phyloP scores from a whole-genome alignment of 352 stramenopile species.

The Globisporangium echinulatum region DNA sequence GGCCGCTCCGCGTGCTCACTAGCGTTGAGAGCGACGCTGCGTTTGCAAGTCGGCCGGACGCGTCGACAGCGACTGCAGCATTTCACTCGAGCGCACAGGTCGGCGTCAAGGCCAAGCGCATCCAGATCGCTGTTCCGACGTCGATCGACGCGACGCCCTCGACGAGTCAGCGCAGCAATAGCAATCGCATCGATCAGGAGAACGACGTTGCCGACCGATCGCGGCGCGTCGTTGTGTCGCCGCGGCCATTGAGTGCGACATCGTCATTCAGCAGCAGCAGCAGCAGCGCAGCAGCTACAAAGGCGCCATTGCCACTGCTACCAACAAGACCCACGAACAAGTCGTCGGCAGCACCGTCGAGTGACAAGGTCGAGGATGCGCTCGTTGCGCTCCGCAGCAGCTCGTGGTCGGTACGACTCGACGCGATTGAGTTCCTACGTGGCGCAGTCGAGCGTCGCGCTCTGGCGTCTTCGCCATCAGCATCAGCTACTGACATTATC shows the following conservation, averaged over 20 bases:
- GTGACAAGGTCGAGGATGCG: constrained; percentile 41
- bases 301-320: constrained; percentile 12
- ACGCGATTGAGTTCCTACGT: constrained; percentile 48
- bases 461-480: constrained; percentile 1
- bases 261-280: constrained; percentile 2
- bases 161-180: background rate
- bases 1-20: constrained; percentile 33
- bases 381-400: constrained; percentile 39
- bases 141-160: constrained; percentile 11
- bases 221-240: constrained; percentile 2
- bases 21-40: constrained; percentile 27
- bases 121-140: constrained; percentile 17
- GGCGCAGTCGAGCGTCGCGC: constrained; percentile 15
- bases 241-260: background rate
- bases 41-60: constrained; percentile 20
- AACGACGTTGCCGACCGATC: constrained; percentile 3
- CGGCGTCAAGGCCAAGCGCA: constrained; percentile 24
- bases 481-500: constrained; percentile 14
- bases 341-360: constrained; percentile 2
- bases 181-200: constrained; percentile 7
- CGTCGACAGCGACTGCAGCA: constrained; percentile 13
- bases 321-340: background rate
- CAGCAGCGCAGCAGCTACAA: constrained; percentile 14
- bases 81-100: constrained; percentile 27
- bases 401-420: constrained; percentile 62